Base-by-base conservation (phyloP, 2,329 filamentous ascomycete species). In the Chaetomium globosum region DNA sequence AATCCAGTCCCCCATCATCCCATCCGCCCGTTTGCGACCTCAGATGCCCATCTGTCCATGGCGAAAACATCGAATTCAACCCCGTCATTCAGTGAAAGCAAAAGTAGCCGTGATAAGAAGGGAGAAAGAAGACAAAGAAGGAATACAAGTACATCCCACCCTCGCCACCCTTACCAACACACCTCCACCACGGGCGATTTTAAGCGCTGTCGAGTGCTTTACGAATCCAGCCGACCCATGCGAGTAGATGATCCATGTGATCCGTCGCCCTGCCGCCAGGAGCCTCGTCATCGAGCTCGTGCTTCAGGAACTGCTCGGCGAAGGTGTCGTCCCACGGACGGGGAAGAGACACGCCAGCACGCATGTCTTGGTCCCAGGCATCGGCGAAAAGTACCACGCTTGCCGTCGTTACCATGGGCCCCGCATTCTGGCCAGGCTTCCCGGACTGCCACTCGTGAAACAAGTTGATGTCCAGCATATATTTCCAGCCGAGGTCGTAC, bases 381-480 rank as follows among this genome's bases (percentile, higher is more conserved):
- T 71, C 65, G 13, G 70, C 71, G 60, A 71, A 75, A 39, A 78
- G 33, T n/a, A 66, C 67, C 39, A 78, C 66, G 6, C 68, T 69
- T 2, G 59, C 66, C 7, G 52, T 61, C 12, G 58, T 64, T 12
- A 28, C 16, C 9, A 65, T 60, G 9, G 49, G 6, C 10, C 19
- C 8, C n/a, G 60, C 65, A 8, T 57, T 10, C 48, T 62, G 16
- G 52, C 59, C 56, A 5, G 56, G 9, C 21, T 33, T 48, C 23
- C 43, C 43, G 36, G 51, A 46, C 6, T 26, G 10, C 75, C 77
- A 78, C 23, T 74, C 70, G 33, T 75, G 76, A 64, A 76, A 75
- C 21, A 78, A 68, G 7, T 73, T 68, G 16, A 80, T 68, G 59
- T 80, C 74, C 16, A 77, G 26, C 71, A 66, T 49, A 74, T 78